Evolutionary conservation across 257 asterid species (phyloP), one percentile per base, ranked within the genome.

Genomic region (Rubia yunnanensis): DNA sequence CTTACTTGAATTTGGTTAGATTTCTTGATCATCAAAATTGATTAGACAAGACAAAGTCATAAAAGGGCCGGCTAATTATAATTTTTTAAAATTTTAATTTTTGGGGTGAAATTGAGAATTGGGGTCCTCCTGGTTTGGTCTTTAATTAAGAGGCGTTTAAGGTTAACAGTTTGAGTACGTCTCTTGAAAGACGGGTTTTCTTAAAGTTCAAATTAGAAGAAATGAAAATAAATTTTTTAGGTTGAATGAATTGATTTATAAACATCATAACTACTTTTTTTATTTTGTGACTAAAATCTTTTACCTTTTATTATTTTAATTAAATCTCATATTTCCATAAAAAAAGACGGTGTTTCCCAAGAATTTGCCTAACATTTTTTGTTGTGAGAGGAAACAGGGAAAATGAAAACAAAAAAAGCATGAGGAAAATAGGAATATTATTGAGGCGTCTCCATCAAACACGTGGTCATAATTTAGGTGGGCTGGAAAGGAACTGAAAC

Each of bases 371-470:
- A n/a, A n/a, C n/a, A n/a, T n/a, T n/a, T n/a, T n/a, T n/a, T n/a
- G n/a, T n/a, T n/a, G n/a, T n/a, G n/a, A n/a, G n/a, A n/a, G n/a
- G n/a, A n/a, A n/a, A n/a, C n/a, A n/a, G n/a, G n/a, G n/a, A n/a
- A n/a, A n/a, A n/a, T n/a, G n/a, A n/a, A n/a, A n/a, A n/a, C n/a
- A n/a, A 8, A 57, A 14, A 32, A 48, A 0, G 31, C 64, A 72
- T 39, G 28, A 15, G 38, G 15, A 38, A 60, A 68, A 70, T 72
- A 63, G 62, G 77, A 76, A 72, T 76, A 71, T 69, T 68, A 76
- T 71, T 49, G 74, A 56, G 5, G 15, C 20, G 80, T 76, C 77
- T 56, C 27, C 72, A 55, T 71, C 80, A 72, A 27, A 49, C 77
- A 63, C 56, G 69, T 74, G 65, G 27, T 17, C 31, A 55, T 64